Evolutionary conservation across 495 filamentous ascomycete genomes (phyloP).

Genomic region (Evernia prunastri): DNA sequence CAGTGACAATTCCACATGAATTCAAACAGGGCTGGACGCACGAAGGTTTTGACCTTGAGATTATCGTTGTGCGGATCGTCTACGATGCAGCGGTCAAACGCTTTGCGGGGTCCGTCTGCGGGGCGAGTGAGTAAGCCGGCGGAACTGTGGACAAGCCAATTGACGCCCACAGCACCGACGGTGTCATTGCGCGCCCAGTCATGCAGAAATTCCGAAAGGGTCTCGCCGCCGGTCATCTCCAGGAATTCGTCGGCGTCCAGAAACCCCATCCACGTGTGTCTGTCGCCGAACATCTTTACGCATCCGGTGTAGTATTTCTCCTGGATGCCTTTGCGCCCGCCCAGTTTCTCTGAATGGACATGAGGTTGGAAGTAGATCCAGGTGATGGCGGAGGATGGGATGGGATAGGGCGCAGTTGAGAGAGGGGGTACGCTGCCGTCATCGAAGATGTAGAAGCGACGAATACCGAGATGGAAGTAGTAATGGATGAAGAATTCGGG

Average conservation of each 20-base stretch:
- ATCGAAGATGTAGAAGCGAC: slow-evolving; percentile 30
- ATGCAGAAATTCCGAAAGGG: slow-evolving; percentile 8
- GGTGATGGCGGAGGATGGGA: slow-evolving; percentile 7
- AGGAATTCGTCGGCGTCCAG: slow-evolving; percentile 15
- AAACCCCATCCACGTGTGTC: slow-evolving; percentile 15
- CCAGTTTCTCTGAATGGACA: background rate
- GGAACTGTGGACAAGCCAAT: slow-evolving; percentile 11
- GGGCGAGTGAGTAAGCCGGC: slow-evolving; percentile 10
- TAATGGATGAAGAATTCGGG: slow-evolving; percentile 26
- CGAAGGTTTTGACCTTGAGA: slow-evolving; percentile 9
- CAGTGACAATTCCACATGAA: background rate
- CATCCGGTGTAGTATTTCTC: slow-evolving; percentile 10
- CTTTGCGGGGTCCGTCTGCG: slow-evolving; percentile 1
- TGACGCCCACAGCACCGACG: background rate
- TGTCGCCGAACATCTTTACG: background rate
- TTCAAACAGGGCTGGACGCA: background rate
- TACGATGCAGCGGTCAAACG: slow-evolving; percentile 5
- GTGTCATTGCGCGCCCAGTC: background rate
- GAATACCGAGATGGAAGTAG: slow-evolving; percentile 28
- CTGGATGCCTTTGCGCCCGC: background rate
- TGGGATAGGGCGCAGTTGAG: slow-evolving; percentile 12
- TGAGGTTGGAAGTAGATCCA: slow-evolving; percentile 14
- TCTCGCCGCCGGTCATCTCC: slow-evolving; percentile 5
- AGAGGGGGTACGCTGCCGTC: slow-evolving; percentile 26
- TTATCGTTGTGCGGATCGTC: background rate